A percentile compares a stretch with the other conserved stretches of the same genome.
phyloP scores from a whole-genome alignment of 495 filamentous ascomycete species.

The Penicillium fimorum region DNA sequence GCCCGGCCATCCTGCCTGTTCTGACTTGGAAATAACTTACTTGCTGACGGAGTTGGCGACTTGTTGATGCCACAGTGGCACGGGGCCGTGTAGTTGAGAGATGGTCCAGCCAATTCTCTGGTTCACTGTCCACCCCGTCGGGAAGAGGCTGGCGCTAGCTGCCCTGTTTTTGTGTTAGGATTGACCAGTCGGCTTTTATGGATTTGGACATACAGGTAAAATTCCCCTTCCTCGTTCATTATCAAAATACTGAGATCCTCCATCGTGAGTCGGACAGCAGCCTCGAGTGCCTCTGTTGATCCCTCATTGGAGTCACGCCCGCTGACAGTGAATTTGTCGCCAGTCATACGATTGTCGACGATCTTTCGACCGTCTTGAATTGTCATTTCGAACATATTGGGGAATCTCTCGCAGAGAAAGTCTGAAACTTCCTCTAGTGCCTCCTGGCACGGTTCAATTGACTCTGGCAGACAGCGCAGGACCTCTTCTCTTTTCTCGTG shows the following conservation, averaged over 20 bases:
- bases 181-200: not conserved
- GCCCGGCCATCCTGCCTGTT: not conserved
- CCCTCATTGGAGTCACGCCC: slow-evolving; percentile 27
- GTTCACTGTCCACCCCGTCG: slow-evolving; percentile 55
- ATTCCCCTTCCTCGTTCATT: slow-evolving; percentile 47
- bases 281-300: slow-evolving; percentile 48
- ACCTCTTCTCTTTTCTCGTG: slow-evolving; percentile 42
- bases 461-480: slow-evolving; percentile 50
- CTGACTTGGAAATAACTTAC: slow-evolving; percentile 32
- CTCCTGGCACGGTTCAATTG: slow-evolving; percentile 50
- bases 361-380: slow-evolving; percentile 25
- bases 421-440: slow-evolving; percentile 48
- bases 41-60: slow-evolving; percentile 51
- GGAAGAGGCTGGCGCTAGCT: slow-evolving; percentile 58
- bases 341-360: slow-evolving; percentile 50
- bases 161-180: slow-evolving; percentile 28
- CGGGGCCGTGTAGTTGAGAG: slow-evolving; percentile 49
- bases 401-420: slow-evolving; percentile 51
- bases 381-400: slow-evolving; percentile 44
- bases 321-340: slow-evolving; percentile 45
- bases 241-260: slow-evolving; percentile 57
- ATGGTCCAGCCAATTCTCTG: slow-evolving; percentile 56
- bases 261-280: slow-evolving; percentile 56
- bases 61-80: slow-evolving; percentile 55
- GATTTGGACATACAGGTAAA: slow-evolving; percentile 45